Evolutionary conservation across 2,329 filamentous ascomycete genomes (phyloP).

Genomic region (Colletotrichum zoysiae): DNA sequence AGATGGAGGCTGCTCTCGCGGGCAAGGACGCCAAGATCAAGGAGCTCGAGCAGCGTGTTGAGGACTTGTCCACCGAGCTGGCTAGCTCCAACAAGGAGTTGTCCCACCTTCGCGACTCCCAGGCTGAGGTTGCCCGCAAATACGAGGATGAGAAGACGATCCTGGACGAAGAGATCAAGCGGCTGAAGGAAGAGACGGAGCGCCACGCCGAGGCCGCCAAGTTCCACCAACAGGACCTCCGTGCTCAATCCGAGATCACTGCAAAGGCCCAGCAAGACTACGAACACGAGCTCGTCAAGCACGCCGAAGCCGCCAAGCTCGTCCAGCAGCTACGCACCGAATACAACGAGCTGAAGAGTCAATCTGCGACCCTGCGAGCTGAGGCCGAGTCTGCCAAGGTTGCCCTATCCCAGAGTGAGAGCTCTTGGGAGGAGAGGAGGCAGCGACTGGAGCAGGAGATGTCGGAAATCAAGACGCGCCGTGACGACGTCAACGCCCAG

Average conservation of each 20-base stretch:
- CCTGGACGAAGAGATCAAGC: conserved; percentile 82
- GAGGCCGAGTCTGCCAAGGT: conserved; percentile 90
- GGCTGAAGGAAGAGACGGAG: conserved; percentile 87
- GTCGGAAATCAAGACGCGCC: conserved; percentile 79
- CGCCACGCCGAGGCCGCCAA: conserved; percentile 83
- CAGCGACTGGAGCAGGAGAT: conserved; percentile 88
- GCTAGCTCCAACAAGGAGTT: conserved; percentile 85
- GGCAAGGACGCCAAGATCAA: conserved; percentile 84
- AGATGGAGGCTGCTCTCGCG: conserved; percentile 80
- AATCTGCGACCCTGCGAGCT: conserved; percentile 79
- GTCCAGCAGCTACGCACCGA: conserved; percentile 84
- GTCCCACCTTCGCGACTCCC: conserved; percentile 81
- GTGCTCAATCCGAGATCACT: conserved; percentile 93
- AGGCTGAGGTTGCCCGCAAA: conserved; percentile 78
- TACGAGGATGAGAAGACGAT: conserved; percentile 86
- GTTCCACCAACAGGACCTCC: conserved; percentile 91
- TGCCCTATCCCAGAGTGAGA: conserved; percentile 82
- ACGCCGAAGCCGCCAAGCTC: conserved; percentile 92
- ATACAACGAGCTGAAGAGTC: conserved; percentile 83
- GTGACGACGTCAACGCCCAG: conserved; percentile 87
- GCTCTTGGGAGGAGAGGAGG: conserved; percentile 87
- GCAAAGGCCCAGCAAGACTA: conserved; percentile 95
- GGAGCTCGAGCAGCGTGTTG: conserved; percentile 84
- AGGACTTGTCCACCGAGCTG: conserved; percentile 87
- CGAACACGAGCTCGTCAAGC: conserved; percentile 92